Evolutionary conservation across 2,329 filamentous ascomycete genomes (phyloP), one percentile per base, ranked within the genome.

Genomic region (Fusarium irregulare): DNA sequence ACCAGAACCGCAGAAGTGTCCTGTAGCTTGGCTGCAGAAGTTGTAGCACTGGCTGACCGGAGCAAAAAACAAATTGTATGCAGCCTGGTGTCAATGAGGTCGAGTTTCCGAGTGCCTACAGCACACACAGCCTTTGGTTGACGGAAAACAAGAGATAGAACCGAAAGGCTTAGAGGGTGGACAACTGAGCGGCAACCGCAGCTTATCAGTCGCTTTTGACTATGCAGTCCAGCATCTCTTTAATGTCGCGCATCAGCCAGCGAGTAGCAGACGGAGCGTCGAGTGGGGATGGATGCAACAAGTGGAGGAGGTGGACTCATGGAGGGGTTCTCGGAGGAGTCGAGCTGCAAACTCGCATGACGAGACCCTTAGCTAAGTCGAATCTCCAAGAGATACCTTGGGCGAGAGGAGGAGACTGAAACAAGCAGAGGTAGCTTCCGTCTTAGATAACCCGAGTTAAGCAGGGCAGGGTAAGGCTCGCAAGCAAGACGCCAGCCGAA

Each of bases 181-280:
- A 64, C 63, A 70, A 57, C 66, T 71, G 69, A 71, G 73, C 70
- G 73, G 70, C 73, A 75, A 64, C 71, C 54, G 67, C 70, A 74
- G 70, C 73, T 75, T 75, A 75, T 75, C 73, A 75, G 73, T 75
- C 56, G 65, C 68, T 72, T 68, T 64, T 63, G 61, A 60, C 60
- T 62, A 67, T 74, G 62, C 63, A 71, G 62, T 54, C 67, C 64
- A 67, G 66, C 73, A 63, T 70, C 57, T 70, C 61, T 71, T 71
- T 66, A 66, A 71, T 71, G 68, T 71, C 68, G 68, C 68, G 68
- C 68, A 71, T 72, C 57, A 62, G 49, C 68, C 60, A 72, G 60
- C 68, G 68, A 72, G 69, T 71, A 68, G 56, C 51, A 67, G 66
- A 66, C 68, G 60, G 65, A 56, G 65, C 23, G 49, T 57, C 53